Base-by-base conservation (phyloP, 179 eudicot genomes). In the Spergularia azorica region DNA sequence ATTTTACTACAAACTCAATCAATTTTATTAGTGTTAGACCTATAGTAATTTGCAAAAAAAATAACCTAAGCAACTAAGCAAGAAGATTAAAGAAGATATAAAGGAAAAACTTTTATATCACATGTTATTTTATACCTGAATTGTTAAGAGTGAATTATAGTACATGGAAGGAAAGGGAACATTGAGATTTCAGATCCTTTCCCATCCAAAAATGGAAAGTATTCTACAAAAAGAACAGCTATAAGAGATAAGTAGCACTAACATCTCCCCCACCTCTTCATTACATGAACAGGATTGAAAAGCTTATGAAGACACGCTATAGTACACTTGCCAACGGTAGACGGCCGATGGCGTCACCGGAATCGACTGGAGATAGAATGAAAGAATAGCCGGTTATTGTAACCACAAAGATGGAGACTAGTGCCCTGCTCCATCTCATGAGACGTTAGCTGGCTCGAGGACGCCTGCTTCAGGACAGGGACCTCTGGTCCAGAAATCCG, bases 341-440 rank as follows among this genome's bases (percentile, higher is more conserved):
- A 68, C 18, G 8, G 71, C 50, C 7, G 64, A 73, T 52, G 63
- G 71, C 78, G 13, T 73, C 41, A 54, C 65, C 39, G 76, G 71
- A 80, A 69, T 64, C 72, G 15, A 77, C 43, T 38, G 48, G 63
- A 65, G 82, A 58, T 77, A 72, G 43, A 72, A 81, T 72, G 36
- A 81, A 78, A 82, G 71, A 82, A 82, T 82, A 39, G 55, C 50
- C 78, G 63, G 5, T 36, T 70, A 18, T 78, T 56, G 72, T 58
- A 78, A 61, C 79, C 67, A 74, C 76, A 51, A 74, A 67, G 76
- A 70, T 20, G 46, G 61, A 70, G 15, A 55, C 71, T 51, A 70
- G 13, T 17, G 20, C 67, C 36, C 56, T 66, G 81, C 82, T 76
- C 77, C 48, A 17, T 66, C 18, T 36, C 13, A 54, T 81, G 70